Evolutionary conservation across 1,139 yeast species (phyloP).

Genomic region (Blastobotrys niveus): DNA sequence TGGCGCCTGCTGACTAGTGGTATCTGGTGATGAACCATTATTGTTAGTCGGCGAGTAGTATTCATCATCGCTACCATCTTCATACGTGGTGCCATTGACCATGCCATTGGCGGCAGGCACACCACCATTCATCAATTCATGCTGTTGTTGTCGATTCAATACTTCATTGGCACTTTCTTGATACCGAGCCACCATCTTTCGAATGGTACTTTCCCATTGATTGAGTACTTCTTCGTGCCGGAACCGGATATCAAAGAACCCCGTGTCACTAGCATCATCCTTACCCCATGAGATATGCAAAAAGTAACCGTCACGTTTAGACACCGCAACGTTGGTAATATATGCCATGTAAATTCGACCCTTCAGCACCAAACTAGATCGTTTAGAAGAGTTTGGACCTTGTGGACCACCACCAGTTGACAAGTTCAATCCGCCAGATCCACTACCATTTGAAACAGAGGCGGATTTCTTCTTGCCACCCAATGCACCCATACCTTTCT

Average conservation of each 20-base stretch:
- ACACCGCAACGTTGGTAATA: slow-evolving; percentile 31
- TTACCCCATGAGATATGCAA: slow-evolving; percentile 36
- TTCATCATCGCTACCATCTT: slow-evolving; percentile 24
- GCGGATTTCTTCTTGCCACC: slow-evolving; percentile 26
- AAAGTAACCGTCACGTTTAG: slow-evolving; percentile 29
- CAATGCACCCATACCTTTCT: slow-evolving; percentile 30
- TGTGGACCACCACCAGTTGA: slow-evolving; percentile 8
- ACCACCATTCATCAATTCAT: not conserved
- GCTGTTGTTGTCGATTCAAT: slow-evolving; percentile 9
- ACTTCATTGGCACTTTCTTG: slow-evolving; percentile 17
- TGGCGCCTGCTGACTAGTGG: slow-evolving; percentile 1
- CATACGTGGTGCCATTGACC: slow-evolving; percentile 19
- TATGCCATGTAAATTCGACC: slow-evolving; percentile 41
- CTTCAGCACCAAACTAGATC: slow-evolving; percentile 34
- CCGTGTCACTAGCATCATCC: slow-evolving; percentile 35
- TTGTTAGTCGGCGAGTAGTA: slow-evolving; percentile 8
- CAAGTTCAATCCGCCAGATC: slow-evolving; percentile 8
- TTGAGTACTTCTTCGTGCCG: slow-evolving; percentile 33
- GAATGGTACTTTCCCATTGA: slow-evolving; percentile 35
- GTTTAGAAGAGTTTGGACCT: slow-evolving; percentile 17
- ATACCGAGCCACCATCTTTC: slow-evolving; percentile 27
- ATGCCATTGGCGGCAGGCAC: slow-evolving; percentile 7
- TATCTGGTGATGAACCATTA: slow-evolving; percentile 6
- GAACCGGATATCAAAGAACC: slow-evolving; percentile 35
- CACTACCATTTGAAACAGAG: too few relatives aligned